phyloP scores from a whole-genome alignment of 2,329 filamentous ascomycete species.

The Hypoxylon sp. region DNA sequence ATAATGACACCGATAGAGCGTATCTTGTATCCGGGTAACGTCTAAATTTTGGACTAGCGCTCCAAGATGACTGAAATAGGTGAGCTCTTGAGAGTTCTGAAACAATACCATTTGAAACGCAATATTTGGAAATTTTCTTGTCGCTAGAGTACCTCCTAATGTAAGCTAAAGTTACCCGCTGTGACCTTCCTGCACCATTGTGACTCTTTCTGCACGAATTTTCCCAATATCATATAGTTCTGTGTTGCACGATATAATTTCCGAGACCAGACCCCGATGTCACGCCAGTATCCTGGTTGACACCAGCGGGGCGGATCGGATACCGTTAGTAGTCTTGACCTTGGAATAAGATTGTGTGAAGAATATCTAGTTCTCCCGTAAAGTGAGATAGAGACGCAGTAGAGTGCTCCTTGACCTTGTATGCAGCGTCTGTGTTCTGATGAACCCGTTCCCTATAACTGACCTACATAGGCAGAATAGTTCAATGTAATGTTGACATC shows the following conservation, averaged over 20 bases:
- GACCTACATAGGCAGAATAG: neutral
- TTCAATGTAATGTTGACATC: conserved; percentile 1
- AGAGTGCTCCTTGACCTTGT: conserved; percentile 2
- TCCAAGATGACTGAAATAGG: neutral
- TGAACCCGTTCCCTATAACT: neutral
- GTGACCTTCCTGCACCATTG: neutral
- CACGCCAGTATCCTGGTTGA: conserved; percentile 5
- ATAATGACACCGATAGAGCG: neutral
- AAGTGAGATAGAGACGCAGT: neutral
- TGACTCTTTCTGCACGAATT: neutral
- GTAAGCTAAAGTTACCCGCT: neutral
- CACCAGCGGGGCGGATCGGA: conserved; percentile 14
- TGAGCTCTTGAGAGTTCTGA: conserved; percentile 3
- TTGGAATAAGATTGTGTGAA: neutral
- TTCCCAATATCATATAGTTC: neutral
- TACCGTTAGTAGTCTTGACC: conserved; percentile 13
- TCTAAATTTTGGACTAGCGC: neutral
- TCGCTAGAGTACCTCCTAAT: neutral
- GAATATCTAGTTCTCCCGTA: neutral
- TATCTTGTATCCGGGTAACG: neutral
- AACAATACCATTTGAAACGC: conserved; percentile 13
- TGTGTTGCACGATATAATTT: conserved; percentile 18
- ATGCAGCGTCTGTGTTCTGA: neutral
- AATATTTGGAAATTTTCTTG: conserved; percentile 2
- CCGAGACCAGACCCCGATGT: conserved; percentile 20